phyloP scores from a whole-genome alignment of 169 alveolate genomes.

The Babesia caballi region DNA sequence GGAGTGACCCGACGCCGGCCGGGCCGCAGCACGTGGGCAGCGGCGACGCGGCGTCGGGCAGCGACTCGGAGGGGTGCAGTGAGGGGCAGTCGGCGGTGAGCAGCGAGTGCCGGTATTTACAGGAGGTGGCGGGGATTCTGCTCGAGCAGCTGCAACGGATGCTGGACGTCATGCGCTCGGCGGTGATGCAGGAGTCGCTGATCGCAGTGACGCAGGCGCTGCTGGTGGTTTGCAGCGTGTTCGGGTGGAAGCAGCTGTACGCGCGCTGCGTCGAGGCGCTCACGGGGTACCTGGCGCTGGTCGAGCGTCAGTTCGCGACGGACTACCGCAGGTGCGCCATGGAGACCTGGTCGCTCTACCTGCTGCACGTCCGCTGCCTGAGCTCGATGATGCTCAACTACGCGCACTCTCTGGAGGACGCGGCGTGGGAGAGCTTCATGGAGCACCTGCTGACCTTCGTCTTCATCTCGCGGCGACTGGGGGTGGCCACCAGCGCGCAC shows the following conservation, averaged over 20 bases:
- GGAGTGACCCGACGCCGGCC: neutral
- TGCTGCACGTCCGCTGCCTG: slow-evolving; percentile 9
- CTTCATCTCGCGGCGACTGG: neutral
- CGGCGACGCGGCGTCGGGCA: neutral
- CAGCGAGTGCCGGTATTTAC: neutral
- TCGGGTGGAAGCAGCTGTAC: slow-evolving; percentile 6
- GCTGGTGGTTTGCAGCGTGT: slow-evolving; percentile 9
- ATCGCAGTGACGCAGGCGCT: slow-evolving; percentile 4
- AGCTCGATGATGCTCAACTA: slow-evolving; percentile 18
- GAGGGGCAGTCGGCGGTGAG: neutral
- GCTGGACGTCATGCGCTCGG: slow-evolving; percentile 17
- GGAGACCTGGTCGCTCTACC: slow-evolving; percentile 15
- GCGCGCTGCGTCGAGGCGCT: neutral
- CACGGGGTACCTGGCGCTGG: neutral
- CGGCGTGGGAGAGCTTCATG: slow-evolving; percentile 11
- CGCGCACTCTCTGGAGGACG: neutral
- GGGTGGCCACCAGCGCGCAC: neutral
- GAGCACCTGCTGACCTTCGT: slow-evolving; percentile 7
- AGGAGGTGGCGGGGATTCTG: slow-evolving; percentile 13
- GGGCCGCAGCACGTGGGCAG: neutral
- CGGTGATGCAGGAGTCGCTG: slow-evolving; percentile 30
- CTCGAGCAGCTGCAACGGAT: slow-evolving; percentile 33
- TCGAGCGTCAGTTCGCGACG: neutral
- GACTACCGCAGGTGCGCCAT: neutral
- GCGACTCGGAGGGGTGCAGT: neutral